Base-by-base conservation (phyloP, 1,284 basidiomycete genomes). In the Xanthoconium separans region DNA sequence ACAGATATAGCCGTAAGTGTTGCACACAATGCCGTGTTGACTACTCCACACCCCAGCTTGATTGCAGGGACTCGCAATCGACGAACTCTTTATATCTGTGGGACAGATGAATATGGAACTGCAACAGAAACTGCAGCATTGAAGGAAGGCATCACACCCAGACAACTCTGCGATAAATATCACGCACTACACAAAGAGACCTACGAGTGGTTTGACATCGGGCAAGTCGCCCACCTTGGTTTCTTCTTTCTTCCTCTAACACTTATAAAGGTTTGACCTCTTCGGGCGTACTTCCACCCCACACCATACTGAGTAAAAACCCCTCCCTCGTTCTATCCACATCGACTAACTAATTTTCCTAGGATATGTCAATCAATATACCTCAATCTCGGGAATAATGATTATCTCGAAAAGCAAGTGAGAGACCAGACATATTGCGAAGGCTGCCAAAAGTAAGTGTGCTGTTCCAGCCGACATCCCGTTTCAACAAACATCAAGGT, bases 71-170 rank as follows among this genome's bases (percentile, higher is more conserved):
- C 87, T 40, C 76, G 87, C 63, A 90, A 92, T 74, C 77, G 85
- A 64, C 79, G 81, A 54, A 90, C 88, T 2, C 73, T 87, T 6
- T 93, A 95, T 72, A 83, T 99, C 59, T 99, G 97, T 71, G 97
- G 97, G 44, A 99, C 97, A 6, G 96, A 99, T 70, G 96, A 99
- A 74, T 99, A 99, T 66, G 96, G 96, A 33, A 99, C 96, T 2
- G 96, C 96, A 0, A 98, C 97, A 1, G 96, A 99, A 79, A 98
- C 95, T 2, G 91, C 97, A 74, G 97, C 96, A 4, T 73, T 98
- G 55, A 97, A 98, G 70, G 97, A 99, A 70, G 88, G 89, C 1
- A 77, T 98, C 27, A 87, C 91, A 8, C 94, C 97, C 0, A 79
- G 83, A 61, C 85, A 91, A 66, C 81, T 99, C 4, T 97, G 94